Evolutionary conservation across 441 rosid genomes (phyloP).

Genomic region (Omphalea diandra): DNA sequence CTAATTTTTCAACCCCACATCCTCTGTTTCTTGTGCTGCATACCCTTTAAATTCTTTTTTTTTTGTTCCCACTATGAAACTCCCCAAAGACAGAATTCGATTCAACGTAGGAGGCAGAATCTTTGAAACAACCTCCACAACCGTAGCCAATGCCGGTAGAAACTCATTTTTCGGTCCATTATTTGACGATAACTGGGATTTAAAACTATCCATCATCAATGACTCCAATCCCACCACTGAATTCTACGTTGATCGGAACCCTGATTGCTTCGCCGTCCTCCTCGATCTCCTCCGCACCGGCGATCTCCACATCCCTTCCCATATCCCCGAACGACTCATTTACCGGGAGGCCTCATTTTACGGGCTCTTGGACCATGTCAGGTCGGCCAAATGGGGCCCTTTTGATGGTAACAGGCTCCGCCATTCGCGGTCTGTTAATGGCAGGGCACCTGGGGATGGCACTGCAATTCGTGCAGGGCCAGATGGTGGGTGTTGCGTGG

Average conservation of each 20-base stretch:
- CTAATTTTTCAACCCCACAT: not conserved
- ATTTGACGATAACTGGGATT: slow-evolving; percentile 73
- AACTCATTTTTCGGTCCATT: slow-evolving; percentile 81
- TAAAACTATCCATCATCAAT: slow-evolving; percentile 25
- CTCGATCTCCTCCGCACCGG: slow-evolving; percentile 97
- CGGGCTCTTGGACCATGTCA: slow-evolving; percentile 76
- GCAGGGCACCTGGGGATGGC: slow-evolving; percentile 91
- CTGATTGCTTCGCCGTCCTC: slow-evolving; percentile 80
- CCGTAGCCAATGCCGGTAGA: slow-evolving; percentile 87
- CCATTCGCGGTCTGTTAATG: slow-evolving; percentile 49
- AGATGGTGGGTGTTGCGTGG: slow-evolving; percentile 90
- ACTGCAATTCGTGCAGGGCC: slow-evolving; percentile 92
- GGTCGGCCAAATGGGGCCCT: slow-evolving; percentile 76
- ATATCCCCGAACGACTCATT: slow-evolving; percentile 63
- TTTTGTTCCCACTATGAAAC: slow-evolving; percentile 43
- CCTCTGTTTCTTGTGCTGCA: slow-evolving; percentile 3
- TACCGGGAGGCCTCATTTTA: slow-evolving; percentile 78
- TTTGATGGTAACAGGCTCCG: slow-evolving; percentile 82
- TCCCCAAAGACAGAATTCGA: slow-evolving; percentile 62
- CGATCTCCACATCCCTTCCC: slow-evolving; percentile 65
- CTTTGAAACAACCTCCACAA: slow-evolving; percentile 86
- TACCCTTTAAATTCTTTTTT: not conserved
- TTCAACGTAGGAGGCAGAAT: slow-evolving; percentile 88
- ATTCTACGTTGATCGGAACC: slow-evolving; percentile 76
- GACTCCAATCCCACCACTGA: slow-evolving; percentile 28